Base-by-base conservation (phyloP, 2,329 filamentous ascomycete genomes). In the Curvularia hawaiiensis region DNA sequence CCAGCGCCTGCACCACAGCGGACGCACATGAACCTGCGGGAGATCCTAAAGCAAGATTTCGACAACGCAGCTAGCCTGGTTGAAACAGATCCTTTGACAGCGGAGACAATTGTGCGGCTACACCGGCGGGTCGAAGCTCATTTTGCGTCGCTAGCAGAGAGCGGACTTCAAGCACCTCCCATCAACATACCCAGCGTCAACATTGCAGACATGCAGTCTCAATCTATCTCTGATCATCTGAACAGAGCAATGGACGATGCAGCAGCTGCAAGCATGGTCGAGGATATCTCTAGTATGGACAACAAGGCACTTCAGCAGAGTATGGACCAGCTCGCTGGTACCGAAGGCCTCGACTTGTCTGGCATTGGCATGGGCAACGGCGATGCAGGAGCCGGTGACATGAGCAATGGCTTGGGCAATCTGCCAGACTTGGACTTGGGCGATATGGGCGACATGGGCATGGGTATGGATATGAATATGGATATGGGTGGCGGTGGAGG, bases 101-200 rank as follows among this genome's bases (percentile, higher is more conserved):
- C 87, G 1, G 88, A 90, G 72, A 83, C 83, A 9, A 77, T 87
- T 14, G 84, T 89, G 10, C 84, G 88, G 8, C 80, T 90, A 8
- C 80, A 88, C 69, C 80, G 87, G 26, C 80, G 82, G 2, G 87
- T 90, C 11, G 87, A 91, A 73, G 82, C 83, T n/a, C 87, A 89
- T 69, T 82, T 90, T 28, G 65, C 66, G 1, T 65, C 66, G 12
- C 53, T 71, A 3, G 62, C 65, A 20, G 66, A 73, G 54, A 60
- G 59, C 7, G 55, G 58, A 1, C 61, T 76, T 2, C 66, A 69
- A 48, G 63, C 64, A 22, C 62, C 65, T 3, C 64, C 68, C 14
- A 65, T 74, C 22, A 66, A 65, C 40, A 61, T 76, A 2, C 63
- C 66, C 8, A 67, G 61, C 40, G 72, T 74, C 45, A 65, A 63